Evolutionary conservation across 805 yeast species (phyloP).

Genomic region (Wickerhamiella siamensis): DNA sequence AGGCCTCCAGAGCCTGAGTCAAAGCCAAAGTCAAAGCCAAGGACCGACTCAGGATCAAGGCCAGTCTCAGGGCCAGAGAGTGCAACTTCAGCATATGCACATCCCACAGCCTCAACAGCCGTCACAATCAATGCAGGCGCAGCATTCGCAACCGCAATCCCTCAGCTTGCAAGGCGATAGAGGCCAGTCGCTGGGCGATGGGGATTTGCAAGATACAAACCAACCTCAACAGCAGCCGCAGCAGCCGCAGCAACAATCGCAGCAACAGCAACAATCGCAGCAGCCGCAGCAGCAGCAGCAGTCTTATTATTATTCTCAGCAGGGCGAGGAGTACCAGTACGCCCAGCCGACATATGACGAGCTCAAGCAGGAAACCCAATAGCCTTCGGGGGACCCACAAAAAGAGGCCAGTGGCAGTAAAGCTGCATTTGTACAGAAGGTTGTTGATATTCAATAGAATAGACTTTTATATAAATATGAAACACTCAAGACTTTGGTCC

Average conservation of each 20-base stretch:
- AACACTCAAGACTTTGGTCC: too few relatives aligned
- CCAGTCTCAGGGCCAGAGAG: not conserved
- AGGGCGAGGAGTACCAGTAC: slow-evolving; percentile 1
- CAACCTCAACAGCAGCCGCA: slow-evolving; percentile 10
- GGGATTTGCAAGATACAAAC: slow-evolving; percentile 9
- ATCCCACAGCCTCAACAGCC: slow-evolving; percentile 3
- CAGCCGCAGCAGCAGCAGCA: slow-evolving; percentile 5
- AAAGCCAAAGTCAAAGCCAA: not conserved
- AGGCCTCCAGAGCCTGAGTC: not conserved
- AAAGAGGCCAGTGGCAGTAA: too few relatives aligned
- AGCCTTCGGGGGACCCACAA: too few relatives aligned
- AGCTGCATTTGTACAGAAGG: too few relatives aligned
- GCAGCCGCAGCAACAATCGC: slow-evolving; percentile 8
- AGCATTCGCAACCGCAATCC: slow-evolving; percentile 5
- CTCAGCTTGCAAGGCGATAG: slow-evolving; percentile 11
- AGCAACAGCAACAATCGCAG: slow-evolving; percentile 15
- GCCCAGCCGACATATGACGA: not conserved
- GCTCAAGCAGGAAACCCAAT: not conserved
- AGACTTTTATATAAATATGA: too few relatives aligned
- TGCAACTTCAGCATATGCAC: not conserved
- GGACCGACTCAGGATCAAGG: slow-evolving; percentile 3
- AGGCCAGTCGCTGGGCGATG: slow-evolving; percentile 5
- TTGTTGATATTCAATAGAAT: too few relatives aligned
- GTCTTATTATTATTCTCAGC: not conserved
- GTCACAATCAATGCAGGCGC: slow-evolving; percentile 4